phyloP scores from a whole-genome alignment of 768 basidiomycete species.

The Suillus alpinus region DNA sequence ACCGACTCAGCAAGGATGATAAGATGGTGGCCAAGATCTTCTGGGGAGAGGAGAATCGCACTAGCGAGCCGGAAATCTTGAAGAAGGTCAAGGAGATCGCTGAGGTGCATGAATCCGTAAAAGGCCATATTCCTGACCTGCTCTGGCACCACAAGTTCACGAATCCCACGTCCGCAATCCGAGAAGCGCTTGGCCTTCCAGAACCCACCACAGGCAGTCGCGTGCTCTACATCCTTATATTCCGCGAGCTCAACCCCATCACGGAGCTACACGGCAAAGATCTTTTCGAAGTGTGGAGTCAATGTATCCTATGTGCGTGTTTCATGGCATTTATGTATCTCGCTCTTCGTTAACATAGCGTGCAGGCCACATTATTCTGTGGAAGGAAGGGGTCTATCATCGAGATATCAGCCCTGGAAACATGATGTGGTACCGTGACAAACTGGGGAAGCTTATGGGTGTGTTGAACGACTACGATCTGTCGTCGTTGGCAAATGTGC shows the following conservation, averaged over 20 bases:
- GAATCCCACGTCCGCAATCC: not conserved
- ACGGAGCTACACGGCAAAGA: not conserved
- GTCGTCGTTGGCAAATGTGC: too few species aligned
- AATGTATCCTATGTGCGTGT: not conserved
- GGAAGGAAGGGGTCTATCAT: not conserved
- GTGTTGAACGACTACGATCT: constrained; percentile 18
- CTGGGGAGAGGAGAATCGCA: too few species aligned
- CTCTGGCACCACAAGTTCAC: not conserved
- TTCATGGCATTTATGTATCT: not conserved
- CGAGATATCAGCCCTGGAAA: constrained; percentile 11
- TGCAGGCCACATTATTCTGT: not conserved
- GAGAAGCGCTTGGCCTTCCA: not conserved
- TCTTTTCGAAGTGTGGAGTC: not conserved
- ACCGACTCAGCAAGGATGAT: too few species aligned
- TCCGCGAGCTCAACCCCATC: not conserved
- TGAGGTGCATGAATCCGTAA: not conserved
- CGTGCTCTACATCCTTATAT: not conserved
- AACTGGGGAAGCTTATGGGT: constrained; percentile 2
- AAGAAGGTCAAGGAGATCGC: not conserved
- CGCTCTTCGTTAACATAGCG: not conserved
- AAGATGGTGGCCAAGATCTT: too few species aligned
- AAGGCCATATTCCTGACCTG: not conserved
- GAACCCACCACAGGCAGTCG: not conserved
- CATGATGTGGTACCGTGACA: constrained; percentile 11
- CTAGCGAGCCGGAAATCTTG: not conserved